These are phyloP conservation scores for Candida sanyaensis DNA, from an alignment of 1,139 yeast genomes.

Conservation along the genomic window DNA sequence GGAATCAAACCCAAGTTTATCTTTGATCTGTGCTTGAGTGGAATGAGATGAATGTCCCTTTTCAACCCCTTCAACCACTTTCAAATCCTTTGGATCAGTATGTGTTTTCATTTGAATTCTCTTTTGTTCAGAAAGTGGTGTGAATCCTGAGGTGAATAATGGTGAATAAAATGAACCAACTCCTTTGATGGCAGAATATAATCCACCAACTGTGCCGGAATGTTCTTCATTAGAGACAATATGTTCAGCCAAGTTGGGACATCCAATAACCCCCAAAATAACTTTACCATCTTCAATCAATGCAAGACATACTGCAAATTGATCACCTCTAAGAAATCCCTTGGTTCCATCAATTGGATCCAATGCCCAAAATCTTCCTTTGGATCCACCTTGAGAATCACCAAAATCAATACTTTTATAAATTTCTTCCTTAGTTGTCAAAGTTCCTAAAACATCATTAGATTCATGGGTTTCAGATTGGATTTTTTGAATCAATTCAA, in stretches of 20 bases:
- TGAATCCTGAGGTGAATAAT: constrained; percentile 33
- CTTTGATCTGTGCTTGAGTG: constrained; percentile 77
- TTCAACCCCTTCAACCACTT: constrained; percentile 96
- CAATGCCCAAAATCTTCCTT: constrained; percentile 91
- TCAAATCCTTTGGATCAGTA: constrained; percentile 47
- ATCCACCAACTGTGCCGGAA: constrained; percentile 56
- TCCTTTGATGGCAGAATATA: constrained; percentile 76
- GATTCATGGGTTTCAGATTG: constrained; percentile 35
- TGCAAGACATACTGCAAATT: constrained; percentile 94
- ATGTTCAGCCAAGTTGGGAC: constrained; percentile 79
- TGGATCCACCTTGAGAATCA: constrained; percentile 69
- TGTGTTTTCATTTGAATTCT: constrained; percentile 46
- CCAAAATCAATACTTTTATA: constrained; percentile 77
- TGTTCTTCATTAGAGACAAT: constrained; percentile 40
- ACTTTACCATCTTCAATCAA: constrained; percentile 83
- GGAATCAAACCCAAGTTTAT: constrained; percentile 47
- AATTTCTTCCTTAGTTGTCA: constrained; percentile 50
- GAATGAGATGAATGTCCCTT: constrained; percentile 93
- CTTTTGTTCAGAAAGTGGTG: constrained; percentile 40
- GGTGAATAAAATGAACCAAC: constrained; percentile 69
- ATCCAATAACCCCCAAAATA: constrained; percentile 89
- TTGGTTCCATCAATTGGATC: constrained; percentile 99
- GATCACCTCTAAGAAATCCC: constrained; percentile 94
- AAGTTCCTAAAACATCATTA: constrained; percentile 36
- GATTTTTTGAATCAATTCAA: constrained; percentile 48